These are phyloP conservation scores for Cercospora brassicicola DNA, from an alignment of 2,329 filamentous ascomycete species.

Conservation along the genomic window DNA sequence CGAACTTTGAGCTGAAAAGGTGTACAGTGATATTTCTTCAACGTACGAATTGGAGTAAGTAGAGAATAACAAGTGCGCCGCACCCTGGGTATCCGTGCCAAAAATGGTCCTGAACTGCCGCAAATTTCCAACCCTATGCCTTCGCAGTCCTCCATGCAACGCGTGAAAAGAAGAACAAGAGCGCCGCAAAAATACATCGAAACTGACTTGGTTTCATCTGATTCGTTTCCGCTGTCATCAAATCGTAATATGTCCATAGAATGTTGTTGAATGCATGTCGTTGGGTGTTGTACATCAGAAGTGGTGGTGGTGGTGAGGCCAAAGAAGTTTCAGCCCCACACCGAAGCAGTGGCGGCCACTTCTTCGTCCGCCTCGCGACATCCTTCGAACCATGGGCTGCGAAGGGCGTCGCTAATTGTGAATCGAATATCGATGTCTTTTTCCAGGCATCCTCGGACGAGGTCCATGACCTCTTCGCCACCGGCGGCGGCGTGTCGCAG, in stretches of 20 bases:
- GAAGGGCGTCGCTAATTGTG: constrained; percentile 58
- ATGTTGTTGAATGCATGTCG: neutral
- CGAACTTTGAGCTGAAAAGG: neutral
- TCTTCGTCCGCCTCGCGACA: constrained; percentile 29
- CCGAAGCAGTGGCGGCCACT: constrained; percentile 12
- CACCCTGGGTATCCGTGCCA: neutral
- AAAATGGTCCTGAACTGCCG: neutral
- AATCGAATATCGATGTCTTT: constrained; percentile 57
- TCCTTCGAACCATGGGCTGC: constrained; percentile 55
- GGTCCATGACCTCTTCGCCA: constrained; percentile 52
- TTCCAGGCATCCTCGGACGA: constrained; percentile 61
- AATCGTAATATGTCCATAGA: constrained; percentile 10
- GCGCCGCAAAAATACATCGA: neutral
- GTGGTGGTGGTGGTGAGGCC: neutral
- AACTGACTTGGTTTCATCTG: constrained; percentile 1
- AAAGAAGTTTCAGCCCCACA: neutral
- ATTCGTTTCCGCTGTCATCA: constrained; percentile 6
- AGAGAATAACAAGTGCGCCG: neutral
- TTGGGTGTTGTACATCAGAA: neutral
- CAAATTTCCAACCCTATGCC: neutral
- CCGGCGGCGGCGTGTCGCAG: constrained; percentile 49
- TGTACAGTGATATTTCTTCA: neutral
- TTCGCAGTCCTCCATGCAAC: neutral
- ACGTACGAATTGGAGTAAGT: neutral
- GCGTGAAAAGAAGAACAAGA: neutral